Evolutionary conservation across 2,329 filamentous ascomycete species (phyloP).

Genomic region (Tolypocladium inflatum): DNA sequence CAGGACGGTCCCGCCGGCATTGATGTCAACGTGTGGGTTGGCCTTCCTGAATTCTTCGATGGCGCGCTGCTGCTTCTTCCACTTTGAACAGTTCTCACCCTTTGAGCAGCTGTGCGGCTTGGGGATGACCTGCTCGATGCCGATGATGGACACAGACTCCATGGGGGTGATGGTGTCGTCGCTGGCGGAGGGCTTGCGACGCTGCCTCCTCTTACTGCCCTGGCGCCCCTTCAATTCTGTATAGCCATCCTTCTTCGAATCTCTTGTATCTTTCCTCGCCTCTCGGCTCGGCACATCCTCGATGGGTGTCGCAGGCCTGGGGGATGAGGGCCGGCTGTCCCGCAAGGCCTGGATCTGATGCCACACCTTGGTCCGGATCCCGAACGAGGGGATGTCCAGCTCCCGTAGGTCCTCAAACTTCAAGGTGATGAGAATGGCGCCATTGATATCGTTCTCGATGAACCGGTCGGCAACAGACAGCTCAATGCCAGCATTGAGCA

Average conservation of each 20-base stretch:
- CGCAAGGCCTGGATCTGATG: constrained; percentile 65
- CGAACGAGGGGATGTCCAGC: constrained; percentile 72
- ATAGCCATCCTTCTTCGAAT: constrained; percentile 29
- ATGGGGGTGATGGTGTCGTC: constrained; percentile 66
- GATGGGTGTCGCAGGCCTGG: constrained; percentile 48
- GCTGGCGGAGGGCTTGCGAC: constrained; percentile 31
- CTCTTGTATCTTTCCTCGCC: constrained; percentile 36
- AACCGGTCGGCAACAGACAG: constrained; percentile 71
- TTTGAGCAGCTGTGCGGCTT: constrained; percentile 79
- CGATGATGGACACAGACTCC: constrained; percentile 84
- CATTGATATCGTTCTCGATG: constrained; percentile 84
- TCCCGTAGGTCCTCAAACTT: constrained; percentile 84
- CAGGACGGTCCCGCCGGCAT: constrained; percentile 57
- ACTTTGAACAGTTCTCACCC: constrained; percentile 78
- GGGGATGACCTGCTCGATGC: constrained; percentile 80
- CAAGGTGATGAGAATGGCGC: constrained; percentile 77
- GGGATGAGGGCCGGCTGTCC: constrained; percentile 41
- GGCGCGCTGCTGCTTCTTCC: constrained; percentile 68
- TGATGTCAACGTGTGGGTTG: constrained; percentile 53
- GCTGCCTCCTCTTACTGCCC: constrained; percentile 29
- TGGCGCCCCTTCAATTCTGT: constrained; percentile 24
- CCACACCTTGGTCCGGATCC: constrained; percentile 72
- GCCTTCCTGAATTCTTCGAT: constrained; percentile 67
- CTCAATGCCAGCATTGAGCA: constrained; percentile 77
- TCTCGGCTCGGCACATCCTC: constrained; percentile 48